A percentile compares a stretch with the other conserved stretches of the same genome.
Conservation (phyloP, 495 filamentous ascomycete genomes). For the Tuber aestivum region DNA sequence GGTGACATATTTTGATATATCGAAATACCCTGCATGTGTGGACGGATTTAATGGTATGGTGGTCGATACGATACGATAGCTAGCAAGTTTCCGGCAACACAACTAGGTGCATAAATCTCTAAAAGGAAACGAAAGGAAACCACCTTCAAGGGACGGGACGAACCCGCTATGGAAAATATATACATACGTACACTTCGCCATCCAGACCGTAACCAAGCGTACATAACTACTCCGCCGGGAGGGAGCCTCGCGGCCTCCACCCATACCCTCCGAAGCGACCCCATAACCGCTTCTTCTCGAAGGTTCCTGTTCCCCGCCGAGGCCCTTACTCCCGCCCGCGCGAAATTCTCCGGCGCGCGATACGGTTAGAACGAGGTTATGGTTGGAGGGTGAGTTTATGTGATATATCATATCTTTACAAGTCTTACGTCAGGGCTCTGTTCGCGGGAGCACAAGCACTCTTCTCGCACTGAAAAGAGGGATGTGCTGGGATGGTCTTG, state of each 20-base stretch:
- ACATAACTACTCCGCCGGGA: background rate
- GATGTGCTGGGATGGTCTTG: background rate
- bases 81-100: background rate
- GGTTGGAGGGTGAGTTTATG: background rate
- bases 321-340: too few species aligned
- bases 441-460: background rate
- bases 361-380: background rate
- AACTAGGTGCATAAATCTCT: background rate
- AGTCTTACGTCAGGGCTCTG: background rate
- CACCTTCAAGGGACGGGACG: background rate
- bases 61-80: background rate
- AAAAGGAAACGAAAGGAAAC: background rate
- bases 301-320: background rate
- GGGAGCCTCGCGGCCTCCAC: background rate
- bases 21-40: background rate
- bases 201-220: background rate
- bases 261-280: background rate
- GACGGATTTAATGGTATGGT: background rate
- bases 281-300: background rate
- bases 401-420: background rate
- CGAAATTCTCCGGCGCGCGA: background rate
- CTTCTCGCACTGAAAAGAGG: background rate
- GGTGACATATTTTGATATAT: background rate
- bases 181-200: background rate
- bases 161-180: background rate